Base-by-base conservation (phyloP, 2,329 filamentous ascomycete species). In the Penicillium brevicompactum region DNA sequence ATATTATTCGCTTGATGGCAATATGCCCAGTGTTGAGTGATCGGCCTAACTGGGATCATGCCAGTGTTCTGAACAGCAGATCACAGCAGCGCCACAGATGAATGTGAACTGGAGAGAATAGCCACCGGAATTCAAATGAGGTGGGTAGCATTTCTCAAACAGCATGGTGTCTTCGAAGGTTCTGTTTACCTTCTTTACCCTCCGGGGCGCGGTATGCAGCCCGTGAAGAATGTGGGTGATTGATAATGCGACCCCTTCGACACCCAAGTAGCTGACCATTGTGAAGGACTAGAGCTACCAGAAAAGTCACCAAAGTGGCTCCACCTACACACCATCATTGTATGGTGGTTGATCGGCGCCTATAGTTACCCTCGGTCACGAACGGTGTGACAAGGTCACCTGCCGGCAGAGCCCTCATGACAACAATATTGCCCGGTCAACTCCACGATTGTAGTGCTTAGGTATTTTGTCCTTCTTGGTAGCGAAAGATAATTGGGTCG, bases 121-220 rank as follows among this genome's bases (percentile, higher is more conserved):
- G 11, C 4, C 11, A 16, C 14, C 14, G 4, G 22, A 2, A 18
- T 16, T 10, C 22, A 31, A 2, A 16, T 1, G 27, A 13, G 7
- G 18, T 40, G 32, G 24, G 46, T 54, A 31, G 51, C 8, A 45
- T n/a, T 46, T n/a, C 16, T 37, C 24, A 16, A 9, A 27, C 22
- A 46, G 24, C 24, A 41, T 46, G 18, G 14, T 18, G 41, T 51
- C 14, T 30, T 41, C 27, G 5, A 5, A 11, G 27, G 24, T 4
- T 40, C 18, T 51, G 41, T 40, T 40, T 40, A 45, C 22, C 2
- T 27, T 16, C 31, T 44, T 54, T 54, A 41, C 22, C 52, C 47
- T 34, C 47, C 47, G 52, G 47, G 9, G 18, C 31, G 37, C 32
- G 37, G 47, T 54, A 41, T 46, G 41, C 47, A 51, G 27, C 41